phyloP scores from a whole-genome alignment of 768 basidiomycete species.

The Leccinum olivaceopallidum region DNA sequence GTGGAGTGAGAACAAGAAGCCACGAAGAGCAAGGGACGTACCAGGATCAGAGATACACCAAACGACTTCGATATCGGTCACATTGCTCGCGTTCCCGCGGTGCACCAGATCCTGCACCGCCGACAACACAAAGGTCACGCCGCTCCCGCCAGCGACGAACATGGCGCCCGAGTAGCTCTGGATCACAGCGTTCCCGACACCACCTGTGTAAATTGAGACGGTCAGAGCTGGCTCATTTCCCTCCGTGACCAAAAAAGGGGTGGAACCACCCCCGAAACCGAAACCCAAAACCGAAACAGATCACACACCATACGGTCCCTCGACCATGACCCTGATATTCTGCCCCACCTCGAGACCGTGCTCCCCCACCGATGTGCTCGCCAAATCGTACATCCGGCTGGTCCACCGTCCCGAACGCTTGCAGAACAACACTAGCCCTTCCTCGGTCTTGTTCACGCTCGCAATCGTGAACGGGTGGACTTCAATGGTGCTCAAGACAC shows the following conservation, averaged over 20 bases:
- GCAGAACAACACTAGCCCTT: conserved; percentile 66
- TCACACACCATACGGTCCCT: conserved; percentile 53
- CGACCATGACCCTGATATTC: conserved; percentile 43
- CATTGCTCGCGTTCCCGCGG: conserved; percentile 48
- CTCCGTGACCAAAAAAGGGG: neutral
- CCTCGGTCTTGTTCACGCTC: conserved; percentile 51
- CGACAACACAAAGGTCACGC: conserved; percentile 69
- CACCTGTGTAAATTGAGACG: conserved; percentile 37
- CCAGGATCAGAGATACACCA: conserved; percentile 66
- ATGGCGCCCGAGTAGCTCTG: conserved; percentile 67
- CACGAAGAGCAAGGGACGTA: conserved; percentile 24
- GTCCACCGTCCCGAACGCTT: conserved; percentile 74
- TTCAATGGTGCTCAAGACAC: conserved; percentile 57
- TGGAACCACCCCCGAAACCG: neutral
- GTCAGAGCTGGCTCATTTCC: neutral
- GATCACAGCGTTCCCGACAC: conserved; percentile 61
- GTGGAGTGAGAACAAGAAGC: neutral
- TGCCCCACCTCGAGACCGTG: conserved; percentile 27
- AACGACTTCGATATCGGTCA: conserved; percentile 62
- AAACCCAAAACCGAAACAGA: too few species aligned
- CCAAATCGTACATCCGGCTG: conserved; percentile 51
- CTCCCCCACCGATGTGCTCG: conserved; percentile 37
- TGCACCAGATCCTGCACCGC: conserved; percentile 63
- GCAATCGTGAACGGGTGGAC: conserved; percentile 85
- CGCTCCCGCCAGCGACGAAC: conserved; percentile 73